Evolutionary conservation across 2,329 filamentous ascomycete genomes (phyloP).

Genomic region (Gyromitra esculenta): DNA sequence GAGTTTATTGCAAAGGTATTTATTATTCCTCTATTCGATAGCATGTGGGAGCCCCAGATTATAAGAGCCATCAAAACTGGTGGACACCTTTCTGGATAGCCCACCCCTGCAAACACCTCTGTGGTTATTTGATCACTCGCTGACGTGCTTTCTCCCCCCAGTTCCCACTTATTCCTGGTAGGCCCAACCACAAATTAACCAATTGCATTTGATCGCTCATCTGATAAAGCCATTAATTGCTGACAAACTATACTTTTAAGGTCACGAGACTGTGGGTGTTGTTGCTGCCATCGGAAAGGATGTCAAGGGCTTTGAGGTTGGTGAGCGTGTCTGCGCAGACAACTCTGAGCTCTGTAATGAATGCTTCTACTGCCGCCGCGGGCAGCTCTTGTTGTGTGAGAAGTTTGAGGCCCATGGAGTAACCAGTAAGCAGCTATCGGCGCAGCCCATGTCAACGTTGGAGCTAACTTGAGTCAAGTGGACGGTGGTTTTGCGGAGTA

Average conservation of each 20-base stretch:
- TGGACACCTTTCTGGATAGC: slow-evolving; percentile 43
- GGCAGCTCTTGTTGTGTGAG: slow-evolving; percentile 74
- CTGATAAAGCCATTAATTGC: slow-evolving; percentile 2
- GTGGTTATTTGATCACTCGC: slow-evolving; percentile 37
- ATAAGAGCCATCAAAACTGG: slow-evolving; percentile 27
- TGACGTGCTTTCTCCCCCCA: slow-evolving; percentile 57
- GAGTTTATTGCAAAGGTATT: slow-evolving; percentile 70
- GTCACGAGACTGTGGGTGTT: slow-evolving; percentile 74
- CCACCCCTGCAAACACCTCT: slow-evolving; percentile 37
- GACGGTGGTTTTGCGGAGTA: slow-evolving; percentile 79
- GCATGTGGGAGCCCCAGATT: slow-evolving; percentile 7
- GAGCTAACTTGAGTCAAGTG: slow-evolving; percentile 61
- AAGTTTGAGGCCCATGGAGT: slow-evolving; percentile 74
- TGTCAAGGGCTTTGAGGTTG: slow-evolving; percentile 70
- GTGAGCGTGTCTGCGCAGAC: slow-evolving; percentile 72
- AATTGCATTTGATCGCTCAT: background rate
- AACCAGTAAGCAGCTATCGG: slow-evolving; percentile 60
- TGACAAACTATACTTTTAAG: slow-evolving; percentile 58
- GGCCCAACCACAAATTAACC: slow-evolving; percentile 34
- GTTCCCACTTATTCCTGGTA: slow-evolving; percentile 72
- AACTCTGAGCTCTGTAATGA: slow-evolving; percentile 74
- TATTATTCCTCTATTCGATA: background rate
- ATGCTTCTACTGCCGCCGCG: slow-evolving; percentile 78
- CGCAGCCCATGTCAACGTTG: background rate
- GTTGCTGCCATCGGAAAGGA: slow-evolving; percentile 69